phyloP scores from a whole-genome alignment of 371 early-diverging fungal species.

The Capillidium heterosporum region DNA sequence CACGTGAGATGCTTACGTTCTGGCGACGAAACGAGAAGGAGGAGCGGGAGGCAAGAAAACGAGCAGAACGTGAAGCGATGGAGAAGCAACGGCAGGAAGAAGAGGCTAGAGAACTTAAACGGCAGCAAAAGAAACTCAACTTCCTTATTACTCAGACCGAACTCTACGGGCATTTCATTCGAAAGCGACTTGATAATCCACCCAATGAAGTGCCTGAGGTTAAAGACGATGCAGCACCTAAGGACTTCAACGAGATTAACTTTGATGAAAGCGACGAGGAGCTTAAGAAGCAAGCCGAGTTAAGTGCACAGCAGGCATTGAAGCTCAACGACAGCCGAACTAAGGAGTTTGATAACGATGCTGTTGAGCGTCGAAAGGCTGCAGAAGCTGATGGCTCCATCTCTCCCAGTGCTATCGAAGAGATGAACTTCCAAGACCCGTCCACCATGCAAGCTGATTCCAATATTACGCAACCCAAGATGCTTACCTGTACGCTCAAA shows the following conservation, averaged over 20 bases:
- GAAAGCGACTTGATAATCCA: constrained; percentile 43
- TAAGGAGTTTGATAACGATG: constrained; percentile 46
- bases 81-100: constrained; percentile 70
- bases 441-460: constrained; percentile 48
- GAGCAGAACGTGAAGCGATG: constrained; percentile 76
- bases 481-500: constrained; percentile 78
- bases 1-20: constrained; percentile 48
- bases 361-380: constrained; percentile 12
- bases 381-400: neutral
- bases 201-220: constrained; percentile 9
- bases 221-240: constrained; percentile 10
- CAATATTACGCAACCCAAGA: constrained; percentile 65
- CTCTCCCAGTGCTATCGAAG: neutral
- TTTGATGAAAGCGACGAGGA: constrained; percentile 62
- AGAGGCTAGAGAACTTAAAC: constrained; percentile 70
- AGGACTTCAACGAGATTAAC: constrained; percentile 37
- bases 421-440: constrained; percentile 68
- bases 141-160: constrained; percentile 95
- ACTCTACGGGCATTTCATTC: constrained; percentile 91
- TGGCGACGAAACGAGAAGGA: constrained; percentile 85
- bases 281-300: constrained; percentile 46
- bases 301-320: constrained; percentile 60
- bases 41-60: constrained; percentile 75
- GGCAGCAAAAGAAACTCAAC: constrained; percentile 89
- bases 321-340: constrained; percentile 52